These are phyloP conservation scores for Ustilago esculenta DNA, from an alignment of 1,284 basidiomycete genomes.

Conservation along the genomic window DNA sequence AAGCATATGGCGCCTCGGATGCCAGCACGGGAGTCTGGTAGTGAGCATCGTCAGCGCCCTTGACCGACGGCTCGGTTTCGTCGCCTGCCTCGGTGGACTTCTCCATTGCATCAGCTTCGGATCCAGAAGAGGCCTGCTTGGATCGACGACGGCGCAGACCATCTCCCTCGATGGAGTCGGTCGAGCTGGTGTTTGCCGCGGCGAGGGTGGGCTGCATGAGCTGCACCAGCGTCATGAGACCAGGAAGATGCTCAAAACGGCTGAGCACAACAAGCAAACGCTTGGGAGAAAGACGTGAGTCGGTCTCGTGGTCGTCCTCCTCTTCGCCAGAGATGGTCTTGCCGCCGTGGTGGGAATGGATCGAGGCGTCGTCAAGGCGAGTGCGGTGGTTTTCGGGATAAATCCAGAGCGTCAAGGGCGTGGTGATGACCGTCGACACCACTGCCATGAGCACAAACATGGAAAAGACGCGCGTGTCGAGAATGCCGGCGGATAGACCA, in stretches of 20 bases:
- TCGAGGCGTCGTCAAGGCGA: conserved; percentile 31
- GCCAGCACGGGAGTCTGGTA: conserved; percentile 41
- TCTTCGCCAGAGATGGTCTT: conserved; percentile 23
- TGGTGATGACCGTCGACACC: conserved; percentile 86
- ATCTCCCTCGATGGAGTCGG: conserved; percentile 1
- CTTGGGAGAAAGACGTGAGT: conserved; percentile 37
- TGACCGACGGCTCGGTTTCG: conserved; percentile 29
- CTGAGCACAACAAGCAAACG: conserved; percentile 87
- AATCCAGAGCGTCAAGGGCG: conserved; percentile 79
- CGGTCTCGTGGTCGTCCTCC: conserved; percentile 25
- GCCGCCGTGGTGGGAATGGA: conserved; percentile 32
- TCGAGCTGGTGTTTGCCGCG: conserved; percentile 15
- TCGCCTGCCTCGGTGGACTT: conserved; percentile 23
- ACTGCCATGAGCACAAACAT: conserved; percentile 94
- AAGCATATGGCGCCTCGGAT: conserved; percentile 36
- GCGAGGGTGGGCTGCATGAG: conserved; percentile 68
- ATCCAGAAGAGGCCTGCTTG: conserved; percentile 16
- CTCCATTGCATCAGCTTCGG: conserved; percentile 24
- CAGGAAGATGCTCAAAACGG: conserved; percentile 82
- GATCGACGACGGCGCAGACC: conserved; percentile 31
- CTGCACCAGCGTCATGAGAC: conserved; percentile 71
- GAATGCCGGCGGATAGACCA: conserved; percentile 80
- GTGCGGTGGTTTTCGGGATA: conserved; percentile 73
- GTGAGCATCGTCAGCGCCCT: conserved; percentile 28
- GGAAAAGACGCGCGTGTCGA: conserved; percentile 74